Base-by-base conservation (phyloP, 306 rosid genomes). In the Neltuma alba region DNA sequence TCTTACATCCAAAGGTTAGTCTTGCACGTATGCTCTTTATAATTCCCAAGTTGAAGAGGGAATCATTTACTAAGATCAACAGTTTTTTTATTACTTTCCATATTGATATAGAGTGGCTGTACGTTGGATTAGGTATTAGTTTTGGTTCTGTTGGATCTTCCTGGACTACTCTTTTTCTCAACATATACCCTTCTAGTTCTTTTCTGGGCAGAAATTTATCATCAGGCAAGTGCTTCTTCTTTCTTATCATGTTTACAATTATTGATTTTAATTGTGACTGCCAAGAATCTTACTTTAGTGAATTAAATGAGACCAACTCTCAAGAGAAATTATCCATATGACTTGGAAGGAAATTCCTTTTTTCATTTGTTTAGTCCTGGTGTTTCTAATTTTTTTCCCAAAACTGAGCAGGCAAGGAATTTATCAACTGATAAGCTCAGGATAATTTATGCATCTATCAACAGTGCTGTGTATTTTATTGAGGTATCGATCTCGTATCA, bases 171-270 rank as follows among this genome's bases (percentile, higher is more conserved):
- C 3, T 95, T 95, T 83, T 93, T 95, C 90, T 89, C 99, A 16
- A 91, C 99, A 11, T 95, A 91, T 81, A 92, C 99, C 16, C 96
- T 95, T 76, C 88, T 95, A 44, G 99, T 88, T 78, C 97, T 95
- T 76, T 95, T 95, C 69, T 95, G 98, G 98, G 98, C 99, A 58
- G 98, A 95, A 87, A 95, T 95, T 76, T 91, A 95, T 88, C 92
- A 93, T 76, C 99, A 95, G 99, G 98, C 86, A 84, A 85, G 90
- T 70, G 38, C 33, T 75, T 40, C 0, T 75, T 82, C 71, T 69
- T 55, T 65, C 54, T 80, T 45, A 25, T 67, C 52, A 42, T 60
- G 23, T 45, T 67, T 18, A 9, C 28, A 21, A 10, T 45, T 75
- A n/a, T 77, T 30, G 41, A 44, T 63, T 65, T 68, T 58, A 38